Evolutionary conservation across 2,329 filamentous ascomycete genomes (phyloP).

Genomic region (Zasmidium angulare): DNA sequence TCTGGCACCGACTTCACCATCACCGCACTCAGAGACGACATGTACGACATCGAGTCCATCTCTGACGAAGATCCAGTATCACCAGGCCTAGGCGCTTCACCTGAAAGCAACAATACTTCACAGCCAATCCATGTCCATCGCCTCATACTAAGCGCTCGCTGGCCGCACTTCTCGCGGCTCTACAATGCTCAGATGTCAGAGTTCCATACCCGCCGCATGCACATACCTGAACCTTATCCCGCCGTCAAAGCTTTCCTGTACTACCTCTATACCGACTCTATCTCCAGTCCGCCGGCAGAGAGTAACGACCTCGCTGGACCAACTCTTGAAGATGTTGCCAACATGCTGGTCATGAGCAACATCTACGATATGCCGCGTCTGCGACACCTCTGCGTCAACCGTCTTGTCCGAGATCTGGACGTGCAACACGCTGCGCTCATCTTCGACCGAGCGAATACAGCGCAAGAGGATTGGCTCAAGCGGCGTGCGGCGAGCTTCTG

Average conservation of each 20-base stretch:
- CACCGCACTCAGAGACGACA: slow-evolving; percentile 77
- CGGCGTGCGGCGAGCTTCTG: slow-evolving; percentile 85
- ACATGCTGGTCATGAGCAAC: slow-evolving; percentile 94
- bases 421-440: slow-evolving; percentile 93
- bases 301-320: slow-evolving; percentile 43
- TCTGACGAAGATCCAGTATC: slow-evolving; percentile 53
- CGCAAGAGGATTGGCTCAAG: slow-evolving; percentile 90
- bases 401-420: slow-evolving; percentile 85
- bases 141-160: slow-evolving; percentile 88
- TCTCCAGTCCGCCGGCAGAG: slow-evolving; percentile 45
- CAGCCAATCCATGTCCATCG: slow-evolving; percentile 91
- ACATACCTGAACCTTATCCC: slow-evolving; percentile 93
- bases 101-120: slow-evolving; percentile 55
- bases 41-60: slow-evolving; percentile 56
- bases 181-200: slow-evolving; percentile 96
- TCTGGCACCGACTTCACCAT: slow-evolving; percentile 89
- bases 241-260: slow-evolving; percentile 94
- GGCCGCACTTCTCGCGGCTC: slow-evolving; percentile 92
- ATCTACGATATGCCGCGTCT: slow-evolving; percentile 96
- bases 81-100: slow-evolving; percentile 14
- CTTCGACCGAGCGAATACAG: slow-evolving; percentile 89
- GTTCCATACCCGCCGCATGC: slow-evolving; percentile 95
- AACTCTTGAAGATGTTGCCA: slow-evolving; percentile 78
- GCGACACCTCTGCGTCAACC: slow-evolving; percentile 84
- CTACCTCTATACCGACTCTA: slow-evolving; percentile 95